phyloP scores from a whole-genome alignment of 768 basidiomycete species.

The Rossbeevera mucosa region DNA sequence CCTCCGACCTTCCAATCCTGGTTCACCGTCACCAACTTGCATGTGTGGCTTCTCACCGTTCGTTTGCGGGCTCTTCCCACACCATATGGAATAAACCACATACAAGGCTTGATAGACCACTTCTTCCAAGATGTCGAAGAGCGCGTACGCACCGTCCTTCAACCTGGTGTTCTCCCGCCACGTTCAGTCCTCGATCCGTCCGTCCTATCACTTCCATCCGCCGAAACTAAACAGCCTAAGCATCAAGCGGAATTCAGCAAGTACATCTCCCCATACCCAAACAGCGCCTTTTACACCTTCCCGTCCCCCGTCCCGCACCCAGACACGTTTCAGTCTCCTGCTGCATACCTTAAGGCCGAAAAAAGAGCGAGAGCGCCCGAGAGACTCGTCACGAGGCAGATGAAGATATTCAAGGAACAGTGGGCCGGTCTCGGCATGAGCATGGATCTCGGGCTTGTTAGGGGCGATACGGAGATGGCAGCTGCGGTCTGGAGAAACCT shows the following conservation, averaged over 20 bases:
- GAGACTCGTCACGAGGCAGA: constrained; percentile 73
- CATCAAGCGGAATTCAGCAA: constrained; percentile 22
- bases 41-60: constrained; percentile 87
- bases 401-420: constrained; percentile 91
- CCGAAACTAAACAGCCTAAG: constrained; percentile 10
- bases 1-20: constrained; percentile 96
- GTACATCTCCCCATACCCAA: constrained; percentile 20
- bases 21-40: constrained; percentile 91
- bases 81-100: constrained; percentile 60
- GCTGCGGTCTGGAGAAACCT: constrained; percentile 89
- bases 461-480: constrained; percentile 79
- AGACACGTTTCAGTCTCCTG: constrained; percentile 25
- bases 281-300: constrained; percentile 25
- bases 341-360: constrained; percentile 26
- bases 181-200: constrained; percentile 17
- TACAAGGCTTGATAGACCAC: constrained; percentile 85
- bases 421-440: constrained; percentile 80
- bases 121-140: constrained; percentile 94
- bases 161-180: constrained; percentile 41
- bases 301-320: constrained; percentile 23
- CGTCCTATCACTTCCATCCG: constrained; percentile 2
- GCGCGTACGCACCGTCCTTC: constrained; percentile 77
- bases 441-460: constrained; percentile 72
- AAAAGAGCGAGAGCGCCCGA: constrained; percentile 59
- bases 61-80: constrained; percentile 79